Percentiles rank a stretch among this genome's conserved stretches.
Conservation (phyloP, 805 yeast genomes). For the Zygoascus ofunaensis region DNA sequence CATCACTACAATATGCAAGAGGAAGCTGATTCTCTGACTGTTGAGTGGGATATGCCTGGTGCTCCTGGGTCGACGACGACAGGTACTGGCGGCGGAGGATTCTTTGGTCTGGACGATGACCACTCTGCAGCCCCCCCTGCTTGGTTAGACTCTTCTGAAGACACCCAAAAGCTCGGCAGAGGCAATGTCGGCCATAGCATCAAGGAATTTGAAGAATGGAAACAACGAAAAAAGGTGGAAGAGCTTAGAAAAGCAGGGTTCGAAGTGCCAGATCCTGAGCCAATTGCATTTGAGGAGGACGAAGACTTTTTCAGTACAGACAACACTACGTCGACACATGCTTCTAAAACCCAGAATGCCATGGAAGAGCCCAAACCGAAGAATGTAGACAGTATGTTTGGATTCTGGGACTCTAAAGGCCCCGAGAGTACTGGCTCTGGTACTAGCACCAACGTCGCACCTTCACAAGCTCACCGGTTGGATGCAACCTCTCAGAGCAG, state of each 20-base stretch:
- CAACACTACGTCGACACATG: neutral
- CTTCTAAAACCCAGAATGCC: conserved; percentile 1
- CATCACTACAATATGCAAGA: too few species aligned
- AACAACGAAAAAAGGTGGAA: conserved; percentile 22
- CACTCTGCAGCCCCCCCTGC: neutral
- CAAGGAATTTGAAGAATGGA: conserved; percentile 27
- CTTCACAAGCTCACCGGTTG: neutral
- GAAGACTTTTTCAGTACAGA: conserved; percentile 5
- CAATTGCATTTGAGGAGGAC: conserved; percentile 1
- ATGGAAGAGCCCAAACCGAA: neutral
- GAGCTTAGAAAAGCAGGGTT: conserved; percentile 17
- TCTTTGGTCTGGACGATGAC: conserved; percentile 1
- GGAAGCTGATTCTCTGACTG: conserved; percentile 6
- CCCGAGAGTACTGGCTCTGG: neutral
- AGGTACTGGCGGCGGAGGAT: neutral
- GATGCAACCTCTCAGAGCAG: neutral
- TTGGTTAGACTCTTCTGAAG: conserved; percentile 1
- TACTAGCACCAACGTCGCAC: neutral
- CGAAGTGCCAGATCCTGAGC: conserved; percentile 13
- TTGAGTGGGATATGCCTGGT: conserved; percentile 8
- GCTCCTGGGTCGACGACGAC: neutral
- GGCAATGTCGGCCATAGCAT: conserved; percentile 4
- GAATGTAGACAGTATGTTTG: conserved; percentile 18
- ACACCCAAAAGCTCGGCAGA: neutral
- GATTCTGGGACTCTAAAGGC: conserved; percentile 7